These are phyloP conservation scores for Quercus agrifolia DNA, from an alignment of 306 rosid species.

Conservation along the genomic window DNA sequence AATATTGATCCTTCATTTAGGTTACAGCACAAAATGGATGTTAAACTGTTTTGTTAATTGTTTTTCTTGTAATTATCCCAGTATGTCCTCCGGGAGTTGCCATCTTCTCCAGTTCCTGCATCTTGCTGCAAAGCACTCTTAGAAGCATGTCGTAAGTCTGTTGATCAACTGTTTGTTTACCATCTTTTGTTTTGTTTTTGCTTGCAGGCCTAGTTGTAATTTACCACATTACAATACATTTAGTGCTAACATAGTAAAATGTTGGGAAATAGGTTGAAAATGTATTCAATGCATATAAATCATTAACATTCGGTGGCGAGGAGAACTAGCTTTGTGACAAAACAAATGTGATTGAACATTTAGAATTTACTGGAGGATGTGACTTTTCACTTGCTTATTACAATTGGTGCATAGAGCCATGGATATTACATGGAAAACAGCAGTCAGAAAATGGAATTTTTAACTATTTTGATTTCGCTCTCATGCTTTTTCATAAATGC, in stretches of 20 bases:
- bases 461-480: background rate
- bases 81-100: conserved; percentile 88
- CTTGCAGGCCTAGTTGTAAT: background rate
- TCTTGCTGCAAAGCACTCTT: conserved; percentile 96
- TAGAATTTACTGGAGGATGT: background rate
- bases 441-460: background rate
- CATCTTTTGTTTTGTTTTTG: background rate
- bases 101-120: conserved; percentile 98
- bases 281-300: background rate
- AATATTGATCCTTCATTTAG: conserved; percentile 9
- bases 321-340: background rate
- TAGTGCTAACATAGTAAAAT: background rate
- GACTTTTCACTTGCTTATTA: background rate
- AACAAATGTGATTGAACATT: background rate
- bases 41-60: conserved; percentile 16
- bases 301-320: background rate
- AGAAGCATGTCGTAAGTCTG: conserved; percentile 81
- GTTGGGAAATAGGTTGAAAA: background rate
- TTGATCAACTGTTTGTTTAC: conserved; percentile 8
- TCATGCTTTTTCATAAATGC: background rate
- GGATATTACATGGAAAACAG: background rate
- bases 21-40: conserved; percentile 15
- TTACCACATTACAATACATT: conserved; percentile 1
- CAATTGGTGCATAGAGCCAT: background rate
- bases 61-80: conserved; percentile 33